phyloP scores from a whole-genome alignment of 139 green algal species.

The Ostreobium quekettii region DNA sequence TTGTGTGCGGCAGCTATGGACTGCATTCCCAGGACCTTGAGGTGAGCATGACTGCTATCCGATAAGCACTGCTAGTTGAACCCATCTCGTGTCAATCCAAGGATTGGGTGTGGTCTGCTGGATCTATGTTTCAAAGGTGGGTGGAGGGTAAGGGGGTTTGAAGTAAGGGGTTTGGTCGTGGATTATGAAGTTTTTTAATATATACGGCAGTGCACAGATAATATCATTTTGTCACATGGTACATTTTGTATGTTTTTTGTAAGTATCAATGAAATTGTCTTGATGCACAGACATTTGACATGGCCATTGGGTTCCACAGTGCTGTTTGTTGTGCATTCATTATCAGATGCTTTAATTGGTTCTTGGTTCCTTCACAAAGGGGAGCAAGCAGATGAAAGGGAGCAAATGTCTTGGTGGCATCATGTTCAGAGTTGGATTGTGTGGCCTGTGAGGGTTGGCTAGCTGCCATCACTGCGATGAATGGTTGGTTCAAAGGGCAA shows the following conservation, averaged over 20 bases:
- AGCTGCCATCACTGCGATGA: no score
- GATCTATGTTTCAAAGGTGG: slow-evolving; percentile 1
- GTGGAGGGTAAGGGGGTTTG: not conserved
- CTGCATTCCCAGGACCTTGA: slow-evolving; percentile 74
- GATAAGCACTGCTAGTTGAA: no score
- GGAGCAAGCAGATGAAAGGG: not conserved
- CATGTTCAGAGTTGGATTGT: not conserved
- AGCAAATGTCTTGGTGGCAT: slow-evolving; percentile 16
- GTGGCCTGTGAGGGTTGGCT: not conserved
- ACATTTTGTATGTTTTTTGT: no score
- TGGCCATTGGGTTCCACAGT: no score
- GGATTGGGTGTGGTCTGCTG: slow-evolving; percentile 11
- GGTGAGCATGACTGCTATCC: slow-evolving; percentile 10
- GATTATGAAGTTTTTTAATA: not conserved
- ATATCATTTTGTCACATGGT: no score
- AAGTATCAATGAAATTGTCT: no score
- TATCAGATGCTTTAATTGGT: not conserved
- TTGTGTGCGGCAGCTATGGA: slow-evolving; percentile 60
- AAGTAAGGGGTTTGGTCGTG: not conserved
- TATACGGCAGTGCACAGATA: not conserved
- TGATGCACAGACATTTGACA: no score
- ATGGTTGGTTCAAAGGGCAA: not conserved
- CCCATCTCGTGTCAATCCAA: slow-evolving; percentile 8
- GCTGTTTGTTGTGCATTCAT: no score
- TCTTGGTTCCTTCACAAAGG: not conserved